Evolutionary conservation across 2,329 filamentous ascomycete species (phyloP), one percentile per base, ranked within the genome.

Genomic region (Epichloe festucae): DNA sequence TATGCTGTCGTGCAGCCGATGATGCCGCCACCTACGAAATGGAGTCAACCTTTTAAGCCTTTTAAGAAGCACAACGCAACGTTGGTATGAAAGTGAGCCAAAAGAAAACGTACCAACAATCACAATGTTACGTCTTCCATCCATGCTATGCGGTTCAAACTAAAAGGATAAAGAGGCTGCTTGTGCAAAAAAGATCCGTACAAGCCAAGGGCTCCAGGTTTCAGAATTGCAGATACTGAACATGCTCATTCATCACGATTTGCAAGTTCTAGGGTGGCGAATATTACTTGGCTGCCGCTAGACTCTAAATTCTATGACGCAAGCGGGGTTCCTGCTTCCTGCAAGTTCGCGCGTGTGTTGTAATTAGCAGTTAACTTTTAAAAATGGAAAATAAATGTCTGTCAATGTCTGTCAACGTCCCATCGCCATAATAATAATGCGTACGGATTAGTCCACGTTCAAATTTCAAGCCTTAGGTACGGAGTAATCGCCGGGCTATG

Each of bases 1-100:
- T 97, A 97, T 53, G 91, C 90, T 5, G 87, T 89, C 48, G 88
- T 93, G 65, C 82, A 85, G 62, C 93, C 93, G 60, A 97, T 95
- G 56, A 97, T 89, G 60, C 91, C 91, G 59, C 89, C 91, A 59
- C 91, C 89, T 89, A 54, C 15, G 34, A 39, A 17, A 31, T 7
- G 11, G 42, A 27, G 34, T 50, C 31, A 36, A 42, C 17, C 31
- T 15, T 35, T 31, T 5, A 31, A 44, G 8, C 17, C 31, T 15
- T 35, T 31, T 5, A 31, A 44, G 8, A 14, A 3, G 19, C 12
- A n/a, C 12, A 11, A n/a, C 17, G 5, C 15, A 15, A 52, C 46
- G 58, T 52, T 44, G 48, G 41, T 17, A 31, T 51, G 31, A 21
- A 31, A 15, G 43, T 47, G n/a, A 17, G 5, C 8, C 38, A 31